phyloP scores from a whole-genome alignment of 148 eudicot species.

The Polygonum maritimum region DNA sequence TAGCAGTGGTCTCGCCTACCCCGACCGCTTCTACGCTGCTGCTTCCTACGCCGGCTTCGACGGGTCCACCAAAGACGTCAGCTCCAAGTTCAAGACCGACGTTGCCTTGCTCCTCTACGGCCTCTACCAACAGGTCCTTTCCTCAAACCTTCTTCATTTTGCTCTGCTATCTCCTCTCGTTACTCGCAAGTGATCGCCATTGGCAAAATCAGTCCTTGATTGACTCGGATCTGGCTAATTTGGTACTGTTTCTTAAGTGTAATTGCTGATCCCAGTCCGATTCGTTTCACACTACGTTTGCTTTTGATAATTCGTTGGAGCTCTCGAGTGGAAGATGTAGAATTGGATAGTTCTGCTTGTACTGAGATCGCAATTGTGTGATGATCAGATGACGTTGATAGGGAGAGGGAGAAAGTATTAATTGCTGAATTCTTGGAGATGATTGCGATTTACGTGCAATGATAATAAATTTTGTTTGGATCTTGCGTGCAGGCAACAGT shows the following conservation, averaged over 20 bases:
- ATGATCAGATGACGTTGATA: not conserved
- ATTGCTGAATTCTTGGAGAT: not conserved
- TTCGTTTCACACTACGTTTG: not conserved
- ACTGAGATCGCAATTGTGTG: not conserved
- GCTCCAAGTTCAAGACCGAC: constrained; percentile 71
- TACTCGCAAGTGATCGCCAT: not conserved
- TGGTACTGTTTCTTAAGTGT: not conserved
- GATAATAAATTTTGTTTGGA: not conserved
- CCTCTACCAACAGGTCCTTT: constrained; percentile 77
- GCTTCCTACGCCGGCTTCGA: constrained; percentile 72
- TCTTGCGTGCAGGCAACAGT: constrained; percentile 64
- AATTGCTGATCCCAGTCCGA: not conserved
- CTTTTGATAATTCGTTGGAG: not conserved
- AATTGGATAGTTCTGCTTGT: not conserved
- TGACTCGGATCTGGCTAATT: not conserved
- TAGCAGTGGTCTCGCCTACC: constrained; percentile 24
- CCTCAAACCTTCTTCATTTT: not conserved
- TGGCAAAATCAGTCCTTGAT: not conserved
- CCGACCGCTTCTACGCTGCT: constrained; percentile 22
- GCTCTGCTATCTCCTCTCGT: not conserved
- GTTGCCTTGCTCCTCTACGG: constrained; percentile 74
- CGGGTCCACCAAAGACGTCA: constrained; percentile 57
- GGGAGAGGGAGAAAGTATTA: not conserved
- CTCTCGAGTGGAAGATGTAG: not conserved
- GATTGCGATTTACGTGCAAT: not conserved